Conservation (phyloP, 495 filamentous ascomycete genomes). For the Arthonia radiata region DNA sequence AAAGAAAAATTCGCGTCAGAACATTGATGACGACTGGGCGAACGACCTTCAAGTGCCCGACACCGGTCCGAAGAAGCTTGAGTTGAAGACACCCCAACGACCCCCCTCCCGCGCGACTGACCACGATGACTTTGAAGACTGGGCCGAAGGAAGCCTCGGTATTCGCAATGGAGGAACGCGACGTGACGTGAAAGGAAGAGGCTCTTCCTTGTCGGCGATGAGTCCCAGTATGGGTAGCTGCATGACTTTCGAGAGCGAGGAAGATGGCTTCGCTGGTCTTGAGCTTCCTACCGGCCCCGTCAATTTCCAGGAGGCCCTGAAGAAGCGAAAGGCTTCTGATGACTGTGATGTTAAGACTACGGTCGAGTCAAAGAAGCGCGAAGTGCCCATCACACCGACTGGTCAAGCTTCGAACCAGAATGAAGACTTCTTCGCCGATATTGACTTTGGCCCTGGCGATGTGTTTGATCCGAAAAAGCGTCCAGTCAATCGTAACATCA, state of each 20-base stretch:
- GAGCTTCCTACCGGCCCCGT: conserved; percentile 62
- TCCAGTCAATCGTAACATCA: conserved; percentile 80
- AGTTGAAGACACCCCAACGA: conserved; percentile 20
- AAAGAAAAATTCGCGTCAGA: conserved; percentile 45
- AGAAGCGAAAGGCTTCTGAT: conserved; percentile 33
- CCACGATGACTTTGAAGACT: conserved; percentile 64
- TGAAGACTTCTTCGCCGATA: conserved; percentile 67
- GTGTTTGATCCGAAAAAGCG: conserved; percentile 56
- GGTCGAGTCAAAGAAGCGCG: too few species aligned
- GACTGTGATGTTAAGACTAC: conserved; percentile 1
- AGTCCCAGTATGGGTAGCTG: conserved; percentile 82
- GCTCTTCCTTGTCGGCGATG: conserved; percentile 66
- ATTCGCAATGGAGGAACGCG: conserved; percentile 68
- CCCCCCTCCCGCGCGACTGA: conserved; percentile 24
- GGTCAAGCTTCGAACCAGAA: conserved; percentile 25
- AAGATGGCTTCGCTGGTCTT: conserved; percentile 69
- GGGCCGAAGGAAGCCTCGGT: conserved; percentile 78
- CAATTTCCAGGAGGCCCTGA: conserved; percentile 50
- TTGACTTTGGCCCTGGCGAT: conserved; percentile 69
- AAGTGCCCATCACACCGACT: too few species aligned
- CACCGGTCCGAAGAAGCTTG: conserved; percentile 14
- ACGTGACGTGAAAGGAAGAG: conserved; percentile 51
- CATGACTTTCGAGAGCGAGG: conserved; percentile 79
- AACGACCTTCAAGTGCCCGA: conserved; percentile 70
- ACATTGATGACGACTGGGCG: conserved; percentile 68